Evolutionary conservation across 1,139 yeast species (phyloP).

Genomic region (Blastobotrys ciferrii): DNA sequence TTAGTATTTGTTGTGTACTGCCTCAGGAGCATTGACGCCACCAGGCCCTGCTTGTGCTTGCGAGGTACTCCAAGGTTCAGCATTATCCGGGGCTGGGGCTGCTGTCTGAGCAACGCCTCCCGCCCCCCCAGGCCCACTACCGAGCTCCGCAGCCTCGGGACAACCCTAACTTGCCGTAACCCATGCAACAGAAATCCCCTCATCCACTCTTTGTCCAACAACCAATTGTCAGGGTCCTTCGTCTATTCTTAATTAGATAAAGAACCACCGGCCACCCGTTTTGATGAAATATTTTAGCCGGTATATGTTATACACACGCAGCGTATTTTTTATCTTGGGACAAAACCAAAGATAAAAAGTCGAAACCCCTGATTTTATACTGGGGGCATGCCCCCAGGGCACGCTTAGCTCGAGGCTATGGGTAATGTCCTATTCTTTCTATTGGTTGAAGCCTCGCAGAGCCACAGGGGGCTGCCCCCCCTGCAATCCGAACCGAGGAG

Average conservation of each 20-base stretch:
- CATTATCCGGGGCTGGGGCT: no score
- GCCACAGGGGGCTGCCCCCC: no score
- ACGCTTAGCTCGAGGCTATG: no score
- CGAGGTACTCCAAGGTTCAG: neutral
- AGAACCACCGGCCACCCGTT: neutral
- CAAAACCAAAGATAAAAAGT: slow-evolving; percentile 6
- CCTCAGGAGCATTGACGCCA: neutral
- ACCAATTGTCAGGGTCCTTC: neutral
- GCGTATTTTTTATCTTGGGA: no score
- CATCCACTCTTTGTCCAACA: neutral
- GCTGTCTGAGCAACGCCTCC: neutral
- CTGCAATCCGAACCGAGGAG: no score
- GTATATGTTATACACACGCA: neutral
- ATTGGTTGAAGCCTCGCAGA: no score
- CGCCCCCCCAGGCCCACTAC: neutral
- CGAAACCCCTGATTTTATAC: no score
- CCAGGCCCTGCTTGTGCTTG: neutral
- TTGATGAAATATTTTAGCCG: neutral
- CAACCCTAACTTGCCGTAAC: neutral
- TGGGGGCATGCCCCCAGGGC: no score
- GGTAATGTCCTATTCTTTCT: no score
- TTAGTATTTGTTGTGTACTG: neutral
- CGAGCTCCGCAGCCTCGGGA: neutral
- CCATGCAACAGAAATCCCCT: neutral
- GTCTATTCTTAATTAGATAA: neutral